Evolutionary conservation across 805 yeast genomes (phyloP).

Genomic region (Tetrapisispora phaffii): DNA sequence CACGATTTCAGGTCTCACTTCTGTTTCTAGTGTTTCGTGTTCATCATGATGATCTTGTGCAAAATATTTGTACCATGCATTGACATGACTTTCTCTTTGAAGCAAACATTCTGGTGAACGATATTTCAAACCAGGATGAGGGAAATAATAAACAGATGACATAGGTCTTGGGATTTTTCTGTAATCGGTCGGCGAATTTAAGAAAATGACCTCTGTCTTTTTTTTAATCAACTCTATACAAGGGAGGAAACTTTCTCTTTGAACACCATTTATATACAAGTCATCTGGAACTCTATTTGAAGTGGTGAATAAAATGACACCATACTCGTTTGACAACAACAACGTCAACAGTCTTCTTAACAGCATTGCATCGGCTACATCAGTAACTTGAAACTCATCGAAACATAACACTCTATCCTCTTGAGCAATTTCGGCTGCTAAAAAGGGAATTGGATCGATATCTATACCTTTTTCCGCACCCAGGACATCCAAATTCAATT

Average conservation of each 20-base stretch:
- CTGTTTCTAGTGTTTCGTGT: slow-evolving; percentile 8
- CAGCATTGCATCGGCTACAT: slow-evolving; percentile 97
- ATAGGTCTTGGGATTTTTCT: slow-evolving; percentile 79
- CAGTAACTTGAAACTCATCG: slow-evolving; percentile 96
- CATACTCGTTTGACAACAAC: slow-evolving; percentile 63
- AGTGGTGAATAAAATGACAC: slow-evolving; percentile 83
- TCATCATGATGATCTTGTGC: slow-evolving; percentile 42
- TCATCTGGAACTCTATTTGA: slow-evolving; percentile 94
- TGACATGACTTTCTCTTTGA: slow-evolving; percentile 51
- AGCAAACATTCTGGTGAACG: slow-evolving; percentile 40
- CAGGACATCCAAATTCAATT: slow-evolving; percentile 38
- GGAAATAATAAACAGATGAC: slow-evolving; percentile 67
- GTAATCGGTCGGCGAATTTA: slow-evolving; percentile 90
- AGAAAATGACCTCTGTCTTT: slow-evolving; percentile 63
- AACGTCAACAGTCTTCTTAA: slow-evolving; percentile 63
- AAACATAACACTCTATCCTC: slow-evolving; percentile 75
- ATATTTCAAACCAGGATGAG: slow-evolving; percentile 53
- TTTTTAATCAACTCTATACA: slow-evolving; percentile 73
- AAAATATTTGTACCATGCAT: slow-evolving; percentile 73
- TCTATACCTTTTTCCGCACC: slow-evolving; percentile 37
- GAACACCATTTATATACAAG: slow-evolving; percentile 86
- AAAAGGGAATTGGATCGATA: slow-evolving; percentile 70
- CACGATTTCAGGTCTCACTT: slow-evolving; percentile 9
- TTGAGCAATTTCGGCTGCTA: slow-evolving; percentile 76
- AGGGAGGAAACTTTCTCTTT: slow-evolving; percentile 83